Evolutionary conservation across 441 rosid species (phyloP).

Genomic region (Macaranga tanarius): DNA sequence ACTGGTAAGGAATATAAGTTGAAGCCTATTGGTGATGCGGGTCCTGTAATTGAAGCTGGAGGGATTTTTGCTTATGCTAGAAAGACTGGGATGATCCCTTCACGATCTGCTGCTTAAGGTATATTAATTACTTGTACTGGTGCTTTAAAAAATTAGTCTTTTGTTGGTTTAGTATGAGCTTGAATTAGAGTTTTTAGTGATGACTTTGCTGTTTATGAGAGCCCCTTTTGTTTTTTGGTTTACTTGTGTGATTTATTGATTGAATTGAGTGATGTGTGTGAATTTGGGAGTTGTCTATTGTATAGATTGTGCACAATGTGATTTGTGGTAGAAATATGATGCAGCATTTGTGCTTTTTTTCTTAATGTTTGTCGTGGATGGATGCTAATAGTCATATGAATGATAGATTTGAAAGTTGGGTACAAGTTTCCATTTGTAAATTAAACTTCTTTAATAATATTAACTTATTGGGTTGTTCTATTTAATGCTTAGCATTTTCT

Average conservation of each 20-base stretch:
- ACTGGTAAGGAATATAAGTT: slow-evolving; percentile 76
- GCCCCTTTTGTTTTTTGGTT: too few species aligned
- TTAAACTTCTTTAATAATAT: neutral
- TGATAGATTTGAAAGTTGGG: neutral
- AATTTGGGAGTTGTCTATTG: too few species aligned
- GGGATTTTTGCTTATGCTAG: slow-evolving; percentile 94
- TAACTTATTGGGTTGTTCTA: neutral
- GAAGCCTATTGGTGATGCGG: slow-evolving; percentile 87
- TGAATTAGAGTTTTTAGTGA: too few species aligned
- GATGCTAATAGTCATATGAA: neutral
- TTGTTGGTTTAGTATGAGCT: too few species aligned
- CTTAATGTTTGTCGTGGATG: neutral
- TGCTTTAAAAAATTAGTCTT: too few species aligned
- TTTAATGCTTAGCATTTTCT: neutral
- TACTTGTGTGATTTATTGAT: too few species aligned
- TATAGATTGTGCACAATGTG: too few species aligned
- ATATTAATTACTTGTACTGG: neutral
- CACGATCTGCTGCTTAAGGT: slow-evolving; percentile 24
- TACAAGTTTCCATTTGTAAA: too few species aligned
- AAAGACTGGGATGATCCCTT: slow-evolving; percentile 75
- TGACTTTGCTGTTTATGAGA: too few species aligned
- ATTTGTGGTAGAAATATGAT: too few species aligned
- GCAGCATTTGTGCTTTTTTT: too few species aligned
- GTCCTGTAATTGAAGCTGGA: slow-evolving; percentile 90
- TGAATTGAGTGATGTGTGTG: too few species aligned